Conservation (phyloP, 164 flowering plant genomes). For the Kalanchoe fedtschenkoi region DNA sequence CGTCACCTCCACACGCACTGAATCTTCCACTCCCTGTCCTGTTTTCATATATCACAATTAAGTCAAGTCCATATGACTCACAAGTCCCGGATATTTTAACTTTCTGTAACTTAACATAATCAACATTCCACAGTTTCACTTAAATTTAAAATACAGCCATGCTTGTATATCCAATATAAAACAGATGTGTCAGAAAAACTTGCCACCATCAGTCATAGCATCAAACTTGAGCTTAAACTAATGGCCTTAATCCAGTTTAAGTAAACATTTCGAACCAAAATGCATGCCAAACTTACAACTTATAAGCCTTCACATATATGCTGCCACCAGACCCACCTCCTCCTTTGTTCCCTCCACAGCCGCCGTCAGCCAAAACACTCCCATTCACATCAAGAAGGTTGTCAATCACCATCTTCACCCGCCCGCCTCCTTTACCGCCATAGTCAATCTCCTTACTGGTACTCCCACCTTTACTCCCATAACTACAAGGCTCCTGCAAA, state of each 20-base stretch:
- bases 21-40: slow-evolving; percentile 82
- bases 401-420: slow-evolving; percentile 18
- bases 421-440: slow-evolving; percentile 60
- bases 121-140: too few relatives aligned
- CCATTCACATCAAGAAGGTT: slow-evolving; percentile 20
- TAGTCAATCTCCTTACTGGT: slow-evolving; percentile 45
- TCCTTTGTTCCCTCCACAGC: slow-evolving; percentile 62
- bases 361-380: slow-evolving; percentile 48
- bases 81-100: too few relatives aligned
- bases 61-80: too few relatives aligned
- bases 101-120: too few relatives aligned
- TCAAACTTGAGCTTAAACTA: too few relatives aligned
- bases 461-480: slow-evolving; percentile 54
- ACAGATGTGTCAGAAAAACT: too few relatives aligned
- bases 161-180: too few relatives aligned
- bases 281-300: slow-evolving; percentile 59
- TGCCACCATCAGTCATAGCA: too few relatives aligned
- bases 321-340: slow-evolving; percentile 99
- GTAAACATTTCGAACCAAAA: too few relatives aligned
- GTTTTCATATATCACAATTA: slow-evolving; percentile 21
- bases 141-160: too few relatives aligned
- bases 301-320: slow-evolving; percentile 47
- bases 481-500: slow-evolving; percentile 35
- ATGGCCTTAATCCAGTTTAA: too few relatives aligned
- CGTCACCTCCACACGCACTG: slow-evolving; percentile 90